Base-by-base conservation (phyloP, 352 stramenopile species). In the Halophytophthora polymorphica region DNA sequence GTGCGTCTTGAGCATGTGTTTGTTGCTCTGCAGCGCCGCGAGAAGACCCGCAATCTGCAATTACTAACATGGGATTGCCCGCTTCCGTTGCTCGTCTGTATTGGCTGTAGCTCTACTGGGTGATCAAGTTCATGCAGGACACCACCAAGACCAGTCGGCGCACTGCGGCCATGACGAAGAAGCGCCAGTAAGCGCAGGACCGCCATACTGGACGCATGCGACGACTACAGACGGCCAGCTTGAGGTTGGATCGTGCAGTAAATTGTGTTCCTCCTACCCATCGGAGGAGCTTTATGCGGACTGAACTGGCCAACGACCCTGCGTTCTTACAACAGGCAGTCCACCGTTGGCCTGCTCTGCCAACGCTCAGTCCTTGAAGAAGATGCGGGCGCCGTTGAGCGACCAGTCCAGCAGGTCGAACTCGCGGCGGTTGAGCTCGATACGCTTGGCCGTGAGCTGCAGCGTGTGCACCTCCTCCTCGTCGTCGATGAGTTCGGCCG, bases 331-430 rank as follows among this genome's bases (percentile, higher is more conserved):
- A n/a, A n/a, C n/a, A n/a, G n/a, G n/a, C n/a, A n/a, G n/a, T n/a
- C n/a, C n/a, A n/a, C n/a, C n/a, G n/a, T n/a, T n/a, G n/a, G n/a
- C n/a, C n/a, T n/a, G n/a, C n/a, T 31, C 25, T 31, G 25, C 25
- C 25, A 10, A 31, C 25, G 25, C 25, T 31, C 25, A 93, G 45
- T 95, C 85, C 49, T 95, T 95, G 71, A 97, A 97, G 59, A 97
- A 97, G 62, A 97, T 95, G 14, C 83, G 78, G 17, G 88, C 86
- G 42, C 88, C 88, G 48, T 92, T 94, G 53, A 96, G 79, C 50
- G 86, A 94, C 83, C 87, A 96, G 52, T 93, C 89, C 10, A 97
- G 79, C 56, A 96, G 57, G 51, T 96, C 83, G 48, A 93, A 94
- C 59, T 96, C 90, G 41, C 83, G 82, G 21, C 83, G 87, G 44